Conservation (phyloP, 2,329 filamentous ascomycete species). For the Colletotrichum liaoningense region DNA sequence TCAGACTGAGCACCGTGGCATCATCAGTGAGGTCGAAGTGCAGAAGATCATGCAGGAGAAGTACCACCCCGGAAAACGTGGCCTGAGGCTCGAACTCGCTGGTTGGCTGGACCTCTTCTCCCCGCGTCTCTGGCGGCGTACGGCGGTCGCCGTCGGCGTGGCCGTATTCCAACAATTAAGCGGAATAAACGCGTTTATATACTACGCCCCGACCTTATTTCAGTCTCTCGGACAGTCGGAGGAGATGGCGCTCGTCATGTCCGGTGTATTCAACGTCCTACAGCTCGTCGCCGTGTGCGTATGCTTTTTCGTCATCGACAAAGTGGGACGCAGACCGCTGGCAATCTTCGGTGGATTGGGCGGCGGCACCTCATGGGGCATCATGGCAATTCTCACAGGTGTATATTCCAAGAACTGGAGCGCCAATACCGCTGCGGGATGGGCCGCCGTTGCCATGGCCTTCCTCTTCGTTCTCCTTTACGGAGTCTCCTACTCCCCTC, state of each 20-base stretch:
- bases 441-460: constrained; percentile 13
- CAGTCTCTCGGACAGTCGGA: constrained; percentile 41
- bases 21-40: constrained; percentile 60
- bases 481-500: neutral
- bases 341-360: constrained; percentile 44
- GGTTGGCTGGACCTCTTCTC: constrained; percentile 61
- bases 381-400: constrained; percentile 21
- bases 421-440: too few species aligned
- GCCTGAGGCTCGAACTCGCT: constrained; percentile 55
- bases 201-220: constrained; percentile 44
- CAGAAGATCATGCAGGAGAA: constrained; percentile 52
- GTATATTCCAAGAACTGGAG: too few species aligned
- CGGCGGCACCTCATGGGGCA: constrained; percentile 36
- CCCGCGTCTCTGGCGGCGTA: constrained; percentile 55
- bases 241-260: constrained; percentile 46
- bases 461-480: constrained; percentile 1
- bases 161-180: constrained; percentile 40
- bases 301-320: constrained; percentile 53
- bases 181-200: constrained; percentile 41
- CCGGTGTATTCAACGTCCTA: constrained; percentile 49
- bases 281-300: constrained; percentile 45
- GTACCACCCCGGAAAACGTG: constrained; percentile 47
- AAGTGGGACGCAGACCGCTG: constrained; percentile 49
- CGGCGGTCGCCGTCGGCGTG: constrained; percentile 48
- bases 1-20: constrained; percentile 59